Evolutionary conservation across 345 rosid genomes (phyloP).

Genomic region (Brassica carinata): DNA sequence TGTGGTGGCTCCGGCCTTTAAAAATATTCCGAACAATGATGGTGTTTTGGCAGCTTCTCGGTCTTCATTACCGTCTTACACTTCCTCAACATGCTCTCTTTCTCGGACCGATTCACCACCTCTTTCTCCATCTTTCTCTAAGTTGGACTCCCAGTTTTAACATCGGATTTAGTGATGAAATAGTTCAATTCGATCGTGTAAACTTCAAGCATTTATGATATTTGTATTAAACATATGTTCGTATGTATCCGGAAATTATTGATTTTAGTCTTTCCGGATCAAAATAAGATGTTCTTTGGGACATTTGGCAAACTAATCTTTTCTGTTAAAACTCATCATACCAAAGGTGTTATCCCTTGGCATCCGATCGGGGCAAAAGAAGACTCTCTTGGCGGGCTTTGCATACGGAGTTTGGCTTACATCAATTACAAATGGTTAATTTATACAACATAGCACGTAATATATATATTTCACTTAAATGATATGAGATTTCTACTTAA

Average conservation of each 20-base stretch:
- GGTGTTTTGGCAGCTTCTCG: slow-evolving; percentile 5
- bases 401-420: too few species aligned
- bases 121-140: slow-evolving; percentile 50
- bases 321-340: not conserved
- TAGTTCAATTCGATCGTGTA: not conserved
- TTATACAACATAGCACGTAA: too few species aligned
- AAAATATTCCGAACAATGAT: slow-evolving; percentile 42
- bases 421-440: too few species aligned
- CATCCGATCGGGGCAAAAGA: too few species aligned
- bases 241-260: not conserved
- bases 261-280: not conserved
- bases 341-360: too few species aligned
- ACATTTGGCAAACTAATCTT: not conserved
- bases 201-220: not conserved
- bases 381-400: too few species aligned
- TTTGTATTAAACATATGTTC: not conserved
- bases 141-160: slow-evolving; percentile 46
- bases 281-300: not conserved
- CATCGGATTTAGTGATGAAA: slow-evolving; percentile 14
- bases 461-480: too few species aligned
- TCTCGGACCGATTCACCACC: slow-evolving; percentile 46
- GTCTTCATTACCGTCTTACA: slow-evolving; percentile 39
- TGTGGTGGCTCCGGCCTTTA: slow-evolving; percentile 63
- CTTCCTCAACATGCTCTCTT: slow-evolving; percentile 45
- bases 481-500: too few species aligned